A percentile compares a stretch with the other conserved stretches of the same genome.
These are phyloP conservation scores for Taiozyma sp. DNA, from an alignment of 1,139 yeast genomes.

Conservation along the genomic window DNA sequence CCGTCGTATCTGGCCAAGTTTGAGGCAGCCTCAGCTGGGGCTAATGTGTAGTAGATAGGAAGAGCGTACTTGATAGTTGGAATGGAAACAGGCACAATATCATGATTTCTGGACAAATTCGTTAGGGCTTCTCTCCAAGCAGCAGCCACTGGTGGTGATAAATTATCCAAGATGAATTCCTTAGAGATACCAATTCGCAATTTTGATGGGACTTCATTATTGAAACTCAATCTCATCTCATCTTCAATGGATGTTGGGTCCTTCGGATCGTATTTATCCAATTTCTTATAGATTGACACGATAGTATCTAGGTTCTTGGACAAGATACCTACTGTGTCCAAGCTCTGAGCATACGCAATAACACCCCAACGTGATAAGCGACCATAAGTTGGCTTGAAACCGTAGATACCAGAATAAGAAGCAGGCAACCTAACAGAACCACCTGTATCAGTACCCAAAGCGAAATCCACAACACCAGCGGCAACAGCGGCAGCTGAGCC, in stretches of 20 bases:
- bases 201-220: conserved; percentile 1
- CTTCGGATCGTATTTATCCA: conserved; percentile 59
- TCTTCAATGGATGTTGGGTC: conserved; percentile 75
- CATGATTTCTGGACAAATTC: conserved; percentile 48
- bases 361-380: conserved; percentile 90
- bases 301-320: conserved; percentile 44
- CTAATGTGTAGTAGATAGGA: conserved; percentile 84
- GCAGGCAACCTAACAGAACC: conserved; percentile 95
- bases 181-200: conserved; percentile 65
- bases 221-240: conserved; percentile 31
- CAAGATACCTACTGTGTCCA: conserved; percentile 90
- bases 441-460: conserved; percentile 95
- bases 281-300: conserved; percentile 43
- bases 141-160: conserved; percentile 41
- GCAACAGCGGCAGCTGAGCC: conserved; percentile 95
- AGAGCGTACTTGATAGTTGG: conserved; percentile 65
- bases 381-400: conserved; percentile 94
- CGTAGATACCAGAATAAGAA: conserved; percentile 75
- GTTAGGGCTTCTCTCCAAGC: conserved; percentile 45
- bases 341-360: conserved; percentile 85
- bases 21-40: conserved; percentile 93
- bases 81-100: conserved; percentile 56
- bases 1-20: conserved; percentile 91
- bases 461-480: conserved; percentile 59
- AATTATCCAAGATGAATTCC: conserved; percentile 57